These are phyloP conservation scores for Incumbomyces delicatus DNA, from an alignment of 2,329 filamentous ascomycete species.

Conservation along the genomic window DNA sequence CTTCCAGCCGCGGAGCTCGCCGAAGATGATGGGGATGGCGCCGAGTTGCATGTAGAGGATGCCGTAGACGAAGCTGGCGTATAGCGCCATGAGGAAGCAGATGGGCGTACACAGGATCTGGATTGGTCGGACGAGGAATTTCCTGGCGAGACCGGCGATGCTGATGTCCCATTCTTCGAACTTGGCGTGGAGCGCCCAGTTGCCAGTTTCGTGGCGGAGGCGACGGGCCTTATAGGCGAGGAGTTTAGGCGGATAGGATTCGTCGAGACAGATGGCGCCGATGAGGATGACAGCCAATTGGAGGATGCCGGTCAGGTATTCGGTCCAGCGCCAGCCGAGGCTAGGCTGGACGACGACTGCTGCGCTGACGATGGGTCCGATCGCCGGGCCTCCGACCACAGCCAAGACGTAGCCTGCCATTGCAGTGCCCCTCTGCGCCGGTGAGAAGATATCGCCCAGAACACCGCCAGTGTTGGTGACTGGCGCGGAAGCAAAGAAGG, in stretches of 20 bases:
- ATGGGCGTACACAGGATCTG: slow-evolving; percentile 45
- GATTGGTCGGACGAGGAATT: slow-evolving; percentile 40
- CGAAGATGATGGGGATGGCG: slow-evolving; percentile 43
- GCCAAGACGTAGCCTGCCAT: slow-evolving; percentile 52
- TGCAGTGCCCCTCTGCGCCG: slow-evolving; percentile 53
- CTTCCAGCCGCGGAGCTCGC: slow-evolving; percentile 36
- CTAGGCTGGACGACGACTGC: slow-evolving; percentile 54
- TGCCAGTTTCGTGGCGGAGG: slow-evolving; percentile 42
- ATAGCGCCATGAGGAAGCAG: slow-evolving; percentile 35
- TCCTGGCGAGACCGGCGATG: slow-evolving; percentile 32
- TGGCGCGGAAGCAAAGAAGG: slow-evolving; percentile 38
- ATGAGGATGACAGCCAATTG: slow-evolving; percentile 50
- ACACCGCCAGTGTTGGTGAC: slow-evolving; percentile 64
- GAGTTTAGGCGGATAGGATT: slow-evolving; percentile 47
- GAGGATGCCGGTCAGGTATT: slow-evolving; percentile 54
- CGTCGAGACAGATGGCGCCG: slow-evolving; percentile 44
- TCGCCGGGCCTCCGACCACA: slow-evolving; percentile 29
- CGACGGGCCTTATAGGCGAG: slow-evolving; percentile 42
- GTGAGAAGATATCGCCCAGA: slow-evolving; percentile 54
- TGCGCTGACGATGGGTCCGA: slow-evolving; percentile 46
- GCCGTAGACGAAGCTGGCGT: slow-evolving; percentile 45
- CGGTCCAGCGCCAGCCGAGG: slow-evolving; percentile 55
- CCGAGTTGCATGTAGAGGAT: slow-evolving; percentile 41
- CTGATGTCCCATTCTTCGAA: slow-evolving; percentile 32
- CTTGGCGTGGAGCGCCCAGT: slow-evolving; percentile 35